These are phyloP conservation scores for Coniochaeta sp. DNA, from an alignment of 2,329 filamentous ascomycete species.

Conservation along the genomic window DNA sequence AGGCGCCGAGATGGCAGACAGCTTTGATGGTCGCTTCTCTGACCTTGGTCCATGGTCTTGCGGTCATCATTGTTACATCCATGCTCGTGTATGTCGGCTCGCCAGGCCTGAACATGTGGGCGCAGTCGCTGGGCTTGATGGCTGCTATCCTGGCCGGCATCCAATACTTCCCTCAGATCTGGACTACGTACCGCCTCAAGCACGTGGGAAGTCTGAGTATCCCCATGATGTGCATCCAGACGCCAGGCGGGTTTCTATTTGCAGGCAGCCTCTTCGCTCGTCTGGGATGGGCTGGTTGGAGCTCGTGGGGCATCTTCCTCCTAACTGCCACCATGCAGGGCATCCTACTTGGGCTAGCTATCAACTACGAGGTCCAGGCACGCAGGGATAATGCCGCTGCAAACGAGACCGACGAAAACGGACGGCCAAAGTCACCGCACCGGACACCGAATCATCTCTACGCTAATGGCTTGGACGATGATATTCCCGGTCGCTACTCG, in stretches of 20 bases:
- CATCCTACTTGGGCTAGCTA: constrained; percentile 68
- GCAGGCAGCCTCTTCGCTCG: constrained; percentile 75
- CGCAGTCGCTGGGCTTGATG: constrained; percentile 75
- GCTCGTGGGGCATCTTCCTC: constrained; percentile 87
- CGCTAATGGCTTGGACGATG: constrained; percentile 40
- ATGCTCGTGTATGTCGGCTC: constrained; percentile 60
- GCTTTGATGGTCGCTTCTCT: constrained; percentile 67
- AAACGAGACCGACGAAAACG: neutral
- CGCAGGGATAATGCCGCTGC: constrained; percentile 13
- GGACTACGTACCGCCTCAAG: constrained; percentile 78
- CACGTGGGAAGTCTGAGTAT: constrained; percentile 89
- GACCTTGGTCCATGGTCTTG: constrained; percentile 70
- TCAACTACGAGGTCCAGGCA: constrained; percentile 61
- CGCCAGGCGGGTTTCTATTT: constrained; percentile 85
- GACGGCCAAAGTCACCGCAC: constrained; percentile 18
- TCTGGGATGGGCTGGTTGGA: constrained; percentile 81
- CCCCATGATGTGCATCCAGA: constrained; percentile 97
- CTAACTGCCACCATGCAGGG: constrained; percentile 84
- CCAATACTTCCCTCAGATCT: constrained; percentile 94
- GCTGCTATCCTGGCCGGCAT: constrained; percentile 72
- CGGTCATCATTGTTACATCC: constrained; percentile 61
- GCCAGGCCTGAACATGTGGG: constrained; percentile 65
- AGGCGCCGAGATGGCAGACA: constrained; percentile 65
- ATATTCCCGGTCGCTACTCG: constrained; percentile 42
- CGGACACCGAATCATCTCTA: constrained; percentile 25